Evolutionary conservation across 2,329 filamentous ascomycete genomes (phyloP).

Genomic region (Botrytis paeoniae): DNA sequence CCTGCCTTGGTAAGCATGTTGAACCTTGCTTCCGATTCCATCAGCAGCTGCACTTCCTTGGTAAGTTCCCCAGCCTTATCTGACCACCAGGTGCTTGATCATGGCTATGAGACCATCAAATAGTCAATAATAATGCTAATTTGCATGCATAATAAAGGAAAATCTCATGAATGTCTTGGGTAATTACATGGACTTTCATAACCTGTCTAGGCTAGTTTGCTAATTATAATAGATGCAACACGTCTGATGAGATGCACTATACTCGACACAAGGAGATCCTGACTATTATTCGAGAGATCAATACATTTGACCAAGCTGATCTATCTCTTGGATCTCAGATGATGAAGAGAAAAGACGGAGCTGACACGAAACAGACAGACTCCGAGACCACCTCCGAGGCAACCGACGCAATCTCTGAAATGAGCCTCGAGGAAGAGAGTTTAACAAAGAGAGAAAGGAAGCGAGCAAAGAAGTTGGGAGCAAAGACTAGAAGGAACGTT

Average conservation of each 20-base stretch:
- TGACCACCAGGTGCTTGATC: neutral
- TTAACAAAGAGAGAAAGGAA: conserved; percentile 32
- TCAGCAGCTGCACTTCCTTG: conserved; percentile 38
- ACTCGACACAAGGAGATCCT: conserved; percentile 37
- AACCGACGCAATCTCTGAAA: conserved; percentile 29
- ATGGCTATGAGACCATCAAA: neutral
- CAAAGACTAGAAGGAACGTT: conserved; percentile 16
- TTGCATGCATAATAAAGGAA: conserved; percentile 25
- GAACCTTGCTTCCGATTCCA: conserved; percentile 39
- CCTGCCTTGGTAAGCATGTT: conserved; percentile 37
- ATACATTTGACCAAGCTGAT: conserved; percentile 25
- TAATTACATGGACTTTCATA: conserved; percentile 21
- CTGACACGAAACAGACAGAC: neutral
- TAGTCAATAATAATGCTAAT: neutral
- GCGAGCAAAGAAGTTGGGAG: conserved; percentile 30
- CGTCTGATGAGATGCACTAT: conserved; percentile 37
- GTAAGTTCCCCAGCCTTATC: conserved; percentile 24
- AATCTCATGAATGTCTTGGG: conserved; percentile 36
- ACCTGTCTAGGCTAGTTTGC: neutral
- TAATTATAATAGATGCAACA: conserved; percentile 33
- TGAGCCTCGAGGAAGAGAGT: conserved; percentile 15
- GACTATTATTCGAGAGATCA: conserved; percentile 31
- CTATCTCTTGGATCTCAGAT: conserved; percentile 9
- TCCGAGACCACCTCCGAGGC: conserved; percentile 15
- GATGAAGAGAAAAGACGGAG: neutral